Percentiles rank a stretch among this genome's conserved stretches.
These are phyloP conservation scores for Tardiomyces digboiensis DNA, from an alignment of 1,139 yeast genomes.

Conservation along the genomic window DNA sequence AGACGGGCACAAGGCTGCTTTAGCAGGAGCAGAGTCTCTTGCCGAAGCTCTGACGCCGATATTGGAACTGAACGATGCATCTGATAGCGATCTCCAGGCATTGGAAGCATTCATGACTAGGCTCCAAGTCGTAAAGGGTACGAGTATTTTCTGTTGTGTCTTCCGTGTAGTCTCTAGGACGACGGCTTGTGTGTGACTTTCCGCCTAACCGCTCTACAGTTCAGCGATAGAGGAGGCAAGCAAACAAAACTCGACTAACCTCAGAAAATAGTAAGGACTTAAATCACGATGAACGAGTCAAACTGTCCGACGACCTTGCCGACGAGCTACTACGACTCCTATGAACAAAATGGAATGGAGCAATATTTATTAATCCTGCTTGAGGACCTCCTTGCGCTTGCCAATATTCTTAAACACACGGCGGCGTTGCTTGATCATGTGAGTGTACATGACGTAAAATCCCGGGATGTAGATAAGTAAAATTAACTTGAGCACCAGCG, in stretches of 20 bases:
- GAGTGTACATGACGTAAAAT: conserved; percentile 70
- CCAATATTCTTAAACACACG: conserved; percentile 24
- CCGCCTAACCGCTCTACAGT: not conserved
- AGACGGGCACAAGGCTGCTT: conserved; percentile 7
- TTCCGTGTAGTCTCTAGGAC: no score
- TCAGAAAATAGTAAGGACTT: conserved; percentile 7
- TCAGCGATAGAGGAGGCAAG: not conserved
- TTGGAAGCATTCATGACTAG: conserved; percentile 17
- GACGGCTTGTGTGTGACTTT: no score
- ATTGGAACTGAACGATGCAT: conserved; percentile 3
- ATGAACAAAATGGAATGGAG: conserved; percentile 2
- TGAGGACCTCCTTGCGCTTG: conserved; percentile 14
- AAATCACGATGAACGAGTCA: conserved; percentile 16
- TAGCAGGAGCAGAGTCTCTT: conserved; percentile 5
- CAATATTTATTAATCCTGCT: not conserved
- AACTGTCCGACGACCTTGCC: conserved; percentile 20
- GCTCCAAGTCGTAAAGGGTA: conserved; percentile 14
- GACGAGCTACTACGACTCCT: conserved; percentile 15
- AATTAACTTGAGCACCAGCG: conserved; percentile 43
- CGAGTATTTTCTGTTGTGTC: conserved; percentile 2
- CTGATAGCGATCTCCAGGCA: conserved; percentile 16
- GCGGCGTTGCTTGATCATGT: conserved; percentile 78
- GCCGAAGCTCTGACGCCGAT: conserved; percentile 8
- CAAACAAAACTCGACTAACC: not conserved
- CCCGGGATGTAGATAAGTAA: conserved; percentile 77